These are phyloP conservation scores for Coprinopsis marcescibilis DNA, from an alignment of 768 basidiomycete species.

Conservation along the genomic window DNA sequence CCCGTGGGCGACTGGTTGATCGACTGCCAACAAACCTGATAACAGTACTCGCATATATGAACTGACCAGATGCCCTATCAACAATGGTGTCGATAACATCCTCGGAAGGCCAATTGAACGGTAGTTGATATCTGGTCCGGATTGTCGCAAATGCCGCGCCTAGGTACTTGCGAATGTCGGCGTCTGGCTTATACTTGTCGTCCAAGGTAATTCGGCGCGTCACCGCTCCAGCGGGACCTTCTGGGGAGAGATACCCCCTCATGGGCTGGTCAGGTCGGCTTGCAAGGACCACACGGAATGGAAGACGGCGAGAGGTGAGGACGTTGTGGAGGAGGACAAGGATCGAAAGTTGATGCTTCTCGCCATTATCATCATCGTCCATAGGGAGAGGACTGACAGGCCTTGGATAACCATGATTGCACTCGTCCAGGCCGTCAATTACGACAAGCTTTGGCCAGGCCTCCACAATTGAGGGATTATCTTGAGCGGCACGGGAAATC, in stretches of 20 bases:
- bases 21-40: constrained; percentile 6
- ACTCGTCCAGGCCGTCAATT: constrained; percentile 13
- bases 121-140: neutral
- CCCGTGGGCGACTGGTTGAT: neutral
- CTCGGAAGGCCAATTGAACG: constrained; percentile 4
- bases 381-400: too few species aligned
- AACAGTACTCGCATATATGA: constrained; percentile 7
- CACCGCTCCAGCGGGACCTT: too few species aligned
- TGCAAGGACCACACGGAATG: constrained; percentile 1
- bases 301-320: neutral
- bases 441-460: neutral
- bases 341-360: neutral
- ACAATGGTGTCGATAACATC: constrained; percentile 4
- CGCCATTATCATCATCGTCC: too few species aligned
- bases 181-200: neutral
- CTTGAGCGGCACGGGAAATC: neutral
- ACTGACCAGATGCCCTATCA: constrained; percentile 1
- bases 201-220: neutral
- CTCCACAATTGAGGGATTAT: neutral
- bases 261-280: constrained; percentile 6
- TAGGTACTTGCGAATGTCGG: neutral
- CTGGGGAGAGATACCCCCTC: neutral
- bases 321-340: neutral
- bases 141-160: neutral
- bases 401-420: too few species aligned